A percentile compares a stretch with the other conserved stretches of the same genome.
phyloP scores from a whole-genome alignment of 176 grass and related monocot species.

The Dactylis glomerata region DNA sequence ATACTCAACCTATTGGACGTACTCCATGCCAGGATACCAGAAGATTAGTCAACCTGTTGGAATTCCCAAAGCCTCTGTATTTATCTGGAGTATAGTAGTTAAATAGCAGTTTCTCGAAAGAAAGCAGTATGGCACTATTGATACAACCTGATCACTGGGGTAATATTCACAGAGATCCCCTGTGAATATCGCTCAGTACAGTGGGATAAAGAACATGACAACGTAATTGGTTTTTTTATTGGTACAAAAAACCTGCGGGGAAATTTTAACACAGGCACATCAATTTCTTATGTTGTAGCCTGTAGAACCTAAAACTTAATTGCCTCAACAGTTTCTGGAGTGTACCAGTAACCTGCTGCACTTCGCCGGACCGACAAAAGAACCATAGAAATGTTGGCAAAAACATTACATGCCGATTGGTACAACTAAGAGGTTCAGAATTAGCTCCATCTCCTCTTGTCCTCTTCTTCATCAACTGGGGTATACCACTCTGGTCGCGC shows the following conservation, averaged over 20 bases:
- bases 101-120: too few species aligned
- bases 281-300: background rate
- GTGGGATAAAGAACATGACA: background rate
- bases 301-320: background rate
- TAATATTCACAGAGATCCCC: background rate
- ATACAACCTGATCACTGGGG: background rate
- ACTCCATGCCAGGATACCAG: background rate
- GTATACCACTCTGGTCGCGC: constrained; percentile 77
- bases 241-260: background rate
- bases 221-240: constrained; percentile 14
- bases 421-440: constrained; percentile 1
- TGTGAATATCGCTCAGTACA: too few species aligned
- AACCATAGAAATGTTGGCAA: background rate
- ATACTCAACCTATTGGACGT: constrained; percentile 7
- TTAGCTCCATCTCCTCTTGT: constrained; percentile 85
- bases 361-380: background rate
- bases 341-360: background rate
- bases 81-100: background rate
- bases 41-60: constrained; percentile 2
- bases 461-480: constrained; percentile 87
- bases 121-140: background rate
- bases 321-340: background rate
- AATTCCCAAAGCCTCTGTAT: background rate
- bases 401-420: background rate
- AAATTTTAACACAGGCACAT: constrained; percentile 6